Evolutionary conservation across 2,329 filamentous ascomycete genomes (phyloP).

Genomic region (Microcera coccophila): DNA sequence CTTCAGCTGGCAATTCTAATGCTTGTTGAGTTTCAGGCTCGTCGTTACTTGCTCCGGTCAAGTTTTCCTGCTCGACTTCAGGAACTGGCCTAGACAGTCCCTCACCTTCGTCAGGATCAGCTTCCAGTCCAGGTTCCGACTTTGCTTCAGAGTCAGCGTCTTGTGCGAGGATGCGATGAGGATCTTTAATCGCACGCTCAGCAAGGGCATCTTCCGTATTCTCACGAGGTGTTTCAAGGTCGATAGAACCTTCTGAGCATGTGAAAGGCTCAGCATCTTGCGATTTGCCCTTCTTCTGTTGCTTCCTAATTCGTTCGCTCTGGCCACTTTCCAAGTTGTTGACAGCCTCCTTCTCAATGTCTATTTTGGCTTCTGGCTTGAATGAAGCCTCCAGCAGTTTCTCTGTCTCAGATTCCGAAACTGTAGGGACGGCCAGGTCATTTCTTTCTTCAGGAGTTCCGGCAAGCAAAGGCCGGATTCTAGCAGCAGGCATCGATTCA

Average conservation of each 20-base stretch:
- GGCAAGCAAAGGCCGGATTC: not conserved
- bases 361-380: constrained; percentile 3
- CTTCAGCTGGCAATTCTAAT: no score
- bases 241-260: constrained; percentile 1
- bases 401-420: constrained; percentile 1
- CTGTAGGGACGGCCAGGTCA: not conserved
- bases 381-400: not conserved
- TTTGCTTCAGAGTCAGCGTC: not conserved
- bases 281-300: constrained; percentile 10
- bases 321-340: constrained; percentile 4
- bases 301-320: constrained; percentile 24
- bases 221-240: not conserved
- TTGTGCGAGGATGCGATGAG: not conserved
- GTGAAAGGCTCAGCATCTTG: not conserved
- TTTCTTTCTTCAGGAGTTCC: constrained; percentile 2
- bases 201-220: not conserved
- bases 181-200: not conserved
- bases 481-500: constrained; percentile 1
- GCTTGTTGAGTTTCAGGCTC: no score
- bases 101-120: not conserved
- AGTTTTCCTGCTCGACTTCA: not conserved
- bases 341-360: constrained; percentile 2
- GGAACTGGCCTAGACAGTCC: not conserved
- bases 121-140: not conserved
- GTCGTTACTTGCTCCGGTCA: no score